Conservation (phyloP, 1,139 yeast species). For the Kurtzmaniella quercitrusa region DNA sequence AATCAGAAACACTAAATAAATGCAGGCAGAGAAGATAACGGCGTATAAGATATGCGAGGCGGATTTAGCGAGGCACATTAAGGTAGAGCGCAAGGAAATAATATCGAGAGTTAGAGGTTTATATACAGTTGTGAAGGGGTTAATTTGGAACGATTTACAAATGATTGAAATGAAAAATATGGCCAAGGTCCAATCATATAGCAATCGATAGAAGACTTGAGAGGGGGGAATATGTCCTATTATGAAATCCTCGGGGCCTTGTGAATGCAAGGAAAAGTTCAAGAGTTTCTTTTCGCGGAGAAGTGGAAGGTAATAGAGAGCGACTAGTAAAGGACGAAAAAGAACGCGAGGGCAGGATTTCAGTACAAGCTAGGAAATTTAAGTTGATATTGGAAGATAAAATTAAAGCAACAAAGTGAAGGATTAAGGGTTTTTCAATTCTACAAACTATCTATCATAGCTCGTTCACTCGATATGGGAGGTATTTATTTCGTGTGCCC, state of each 20-base stretch:
- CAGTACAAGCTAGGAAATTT: no score
- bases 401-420: no score
- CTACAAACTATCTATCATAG: no score
- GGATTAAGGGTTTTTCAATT: no score
- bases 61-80: neutral
- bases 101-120: neutral
- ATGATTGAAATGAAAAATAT: neutral
- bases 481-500: no score
- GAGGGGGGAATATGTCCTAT: no score
- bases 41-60: neutral
- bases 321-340: neutral
- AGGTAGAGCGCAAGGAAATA: no score
- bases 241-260: slow-evolving; percentile 1
- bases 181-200: no score
- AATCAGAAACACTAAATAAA: neutral
- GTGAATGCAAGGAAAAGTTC: neutral
- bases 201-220: no score
- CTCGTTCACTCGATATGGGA: no score
- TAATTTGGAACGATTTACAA: neutral
- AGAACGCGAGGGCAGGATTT: neutral
- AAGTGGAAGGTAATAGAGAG: neutral
- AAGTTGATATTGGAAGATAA: no score
- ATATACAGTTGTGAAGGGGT: neutral
- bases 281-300: neutral
- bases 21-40: neutral